Evolutionary conservation across 2,329 filamentous ascomycete genomes (phyloP), one percentile per base, ranked within the genome.

Genomic region (Beauveria sp.): DNA sequence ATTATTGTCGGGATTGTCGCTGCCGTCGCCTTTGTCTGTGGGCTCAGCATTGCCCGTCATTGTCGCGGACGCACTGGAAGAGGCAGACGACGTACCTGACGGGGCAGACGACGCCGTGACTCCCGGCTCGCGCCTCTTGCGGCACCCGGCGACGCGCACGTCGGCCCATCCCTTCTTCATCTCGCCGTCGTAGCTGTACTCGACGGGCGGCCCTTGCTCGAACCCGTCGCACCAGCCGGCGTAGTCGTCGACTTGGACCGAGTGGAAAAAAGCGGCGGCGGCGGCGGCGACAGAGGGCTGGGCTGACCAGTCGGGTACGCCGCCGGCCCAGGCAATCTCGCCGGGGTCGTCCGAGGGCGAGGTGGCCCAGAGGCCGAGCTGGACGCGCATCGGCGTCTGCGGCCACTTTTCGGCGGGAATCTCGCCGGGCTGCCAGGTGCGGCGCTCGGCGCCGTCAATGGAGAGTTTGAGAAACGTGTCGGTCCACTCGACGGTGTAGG

Each of bases 401-500:
- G 88, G 88, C 74, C 81, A 91, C 47, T 70, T 71, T 8, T 77
- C 76, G 61, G 77, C 72, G 9, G 76, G 75, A 52, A 81, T 76
- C 43, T 79, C 50, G 30, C 82, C 81, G 26, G 80, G 70, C 22
- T 65, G 67, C 54, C 67, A 71, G 2, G 70, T 66, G 1, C 69
- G 70, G 22, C 68, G 69, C 26, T 74, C 67, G 5, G 65, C 66
- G 62, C 77, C 78, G 67, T 86, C 78, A 60, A 90, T 81, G 68
- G 81, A 78, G 81, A 86, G 90, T 62, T 78, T 75, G 63, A 88
- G 75, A 40, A 74, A 70, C 8, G 83, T 78, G 30, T 79, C 70
- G 24, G 82, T 87, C 88, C 88, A 90, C 74, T 88, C 83, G 58
- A 90, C 73, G 18, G 81, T 80, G 75, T 90, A 90, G 60, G 81